Conservation (phyloP, 148 eudicot genomes). For the Drosera capensis region DNA sequence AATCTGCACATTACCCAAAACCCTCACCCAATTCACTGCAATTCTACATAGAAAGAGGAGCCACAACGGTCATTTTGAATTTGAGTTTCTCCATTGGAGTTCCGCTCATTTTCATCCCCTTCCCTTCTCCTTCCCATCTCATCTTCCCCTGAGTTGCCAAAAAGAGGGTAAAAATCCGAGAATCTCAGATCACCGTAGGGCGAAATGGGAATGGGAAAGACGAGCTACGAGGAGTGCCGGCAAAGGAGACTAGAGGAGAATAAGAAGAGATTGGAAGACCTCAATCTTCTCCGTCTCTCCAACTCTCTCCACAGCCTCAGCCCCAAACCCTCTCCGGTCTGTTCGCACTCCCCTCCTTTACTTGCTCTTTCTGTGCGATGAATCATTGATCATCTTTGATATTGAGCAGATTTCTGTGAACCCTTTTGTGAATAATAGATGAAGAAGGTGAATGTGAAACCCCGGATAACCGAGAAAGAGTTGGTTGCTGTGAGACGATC, state of each 20-base stretch:
- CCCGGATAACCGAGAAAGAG: slow-evolving; percentile 33
- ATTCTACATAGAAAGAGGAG: too few species aligned
- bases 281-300: slow-evolving; percentile 54
- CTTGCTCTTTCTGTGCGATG: neutral
- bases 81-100: too few species aligned
- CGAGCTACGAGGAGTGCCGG: slow-evolving; percentile 41
- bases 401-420: neutral
- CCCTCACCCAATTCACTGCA: too few species aligned
- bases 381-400: neutral
- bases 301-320: slow-evolving; percentile 27
- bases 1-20: too few species aligned
- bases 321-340: slow-evolving; percentile 56
- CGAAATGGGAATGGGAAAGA: slow-evolving; percentile 28
- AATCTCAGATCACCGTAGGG: too few species aligned
- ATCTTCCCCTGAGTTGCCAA: too few species aligned
- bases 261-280: slow-evolving; percentile 52
- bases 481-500: slow-evolving; percentile 64
- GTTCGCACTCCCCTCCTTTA: neutral
- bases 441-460: slow-evolving; percentile 29
- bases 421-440: slow-evolving; percentile 20
- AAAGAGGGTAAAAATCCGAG: too few species aligned
- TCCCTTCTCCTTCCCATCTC: too few species aligned
- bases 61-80: too few species aligned
- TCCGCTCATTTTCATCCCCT: too few species aligned
- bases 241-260: slow-evolving; percentile 56